These are phyloP conservation scores for Simmondsia chinensis DNA, from an alignment of 148 eudicot genomes.

Conservation along the genomic window DNA sequence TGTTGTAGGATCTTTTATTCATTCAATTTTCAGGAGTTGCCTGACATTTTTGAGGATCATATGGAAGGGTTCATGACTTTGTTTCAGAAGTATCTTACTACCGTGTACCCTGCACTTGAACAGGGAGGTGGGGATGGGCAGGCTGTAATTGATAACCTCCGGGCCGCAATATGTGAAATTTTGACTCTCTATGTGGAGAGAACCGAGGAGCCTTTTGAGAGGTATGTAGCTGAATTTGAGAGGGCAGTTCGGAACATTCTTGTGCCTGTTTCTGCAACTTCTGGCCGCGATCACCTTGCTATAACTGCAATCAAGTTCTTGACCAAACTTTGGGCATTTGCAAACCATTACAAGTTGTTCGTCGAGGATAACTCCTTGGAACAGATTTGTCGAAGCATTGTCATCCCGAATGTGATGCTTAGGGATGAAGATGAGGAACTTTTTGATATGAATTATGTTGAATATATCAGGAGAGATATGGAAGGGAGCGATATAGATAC, in stretches of 20 bases:
- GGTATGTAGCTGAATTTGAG: conserved; percentile 65
- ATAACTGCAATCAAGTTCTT: conserved; percentile 83
- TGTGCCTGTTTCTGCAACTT: conserved; percentile 47
- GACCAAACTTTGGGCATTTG: conserved; percentile 72
- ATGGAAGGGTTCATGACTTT: conserved; percentile 81
- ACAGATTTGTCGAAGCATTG: conserved; percentile 76
- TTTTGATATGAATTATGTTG: conserved; percentile 89
- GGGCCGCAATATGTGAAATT: conserved; percentile 88
- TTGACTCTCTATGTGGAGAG: conserved; percentile 86
- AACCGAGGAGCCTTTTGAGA: conserved; percentile 73
- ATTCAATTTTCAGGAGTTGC: conserved; percentile 80
- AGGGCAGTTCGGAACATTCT: conserved; percentile 67
- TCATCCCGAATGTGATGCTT: conserved; percentile 88
- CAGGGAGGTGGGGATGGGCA: conserved; percentile 61
- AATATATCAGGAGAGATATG: conserved; percentile 86
- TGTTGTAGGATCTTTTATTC: conserved; percentile 93
- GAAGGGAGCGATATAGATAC: conserved; percentile 99
- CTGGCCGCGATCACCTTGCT: conserved; percentile 73
- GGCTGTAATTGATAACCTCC: conserved; percentile 62
- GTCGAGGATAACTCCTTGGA: conserved; percentile 63
- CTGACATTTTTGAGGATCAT: conserved; percentile 91
- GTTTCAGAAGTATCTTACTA: conserved; percentile 69
- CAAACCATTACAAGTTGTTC: conserved; percentile 57
- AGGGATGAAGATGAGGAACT: conserved; percentile 94
- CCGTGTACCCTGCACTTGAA: conserved; percentile 51